phyloP scores from a whole-genome alignment of 2,329 filamentous ascomycete genomes.

The Fusarium sp. region DNA sequence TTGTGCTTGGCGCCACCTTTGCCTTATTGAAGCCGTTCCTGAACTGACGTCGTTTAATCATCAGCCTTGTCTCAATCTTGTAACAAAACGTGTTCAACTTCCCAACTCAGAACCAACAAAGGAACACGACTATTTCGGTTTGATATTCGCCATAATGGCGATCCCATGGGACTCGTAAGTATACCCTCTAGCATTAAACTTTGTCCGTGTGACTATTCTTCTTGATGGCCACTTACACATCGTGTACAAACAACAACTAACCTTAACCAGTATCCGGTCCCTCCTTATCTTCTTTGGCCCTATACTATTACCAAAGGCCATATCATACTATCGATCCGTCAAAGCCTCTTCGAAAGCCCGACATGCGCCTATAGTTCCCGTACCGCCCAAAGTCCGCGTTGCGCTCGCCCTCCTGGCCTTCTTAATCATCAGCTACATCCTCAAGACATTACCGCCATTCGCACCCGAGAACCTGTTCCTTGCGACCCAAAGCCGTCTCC shows the following conservation, averaged over 20 bases:
- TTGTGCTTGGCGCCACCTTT: slow-evolving; percentile 27
- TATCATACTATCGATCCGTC: slow-evolving; percentile 69
- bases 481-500: slow-evolving; percentile 79
- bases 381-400: slow-evolving; percentile 62
- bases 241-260: neutral
- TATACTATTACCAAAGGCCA: slow-evolving; percentile 71
- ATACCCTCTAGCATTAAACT: neutral
- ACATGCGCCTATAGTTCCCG: slow-evolving; percentile 61
- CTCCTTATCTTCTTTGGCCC: slow-evolving; percentile 73
- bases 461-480: slow-evolving; percentile 83
- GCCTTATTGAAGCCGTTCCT: slow-evolving; percentile 22
- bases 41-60: slow-evolving; percentile 34
- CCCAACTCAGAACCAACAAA: neutral
- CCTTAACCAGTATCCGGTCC: slow-evolving; percentile 57
- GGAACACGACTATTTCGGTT: neutral
- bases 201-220: neutral
- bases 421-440: slow-evolving; percentile 54
- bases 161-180: slow-evolving; percentile 44
- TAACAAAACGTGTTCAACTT: slow-evolving; percentile 31
- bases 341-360: slow-evolving; percentile 54
- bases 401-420: slow-evolving; percentile 68
- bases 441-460: slow-evolving; percentile 72
- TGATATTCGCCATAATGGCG: slow-evolving; percentile 35
- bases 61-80: slow-evolving; percentile 24
- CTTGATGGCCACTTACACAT: slow-evolving; percentile 3